Evolutionary conservation across 2,329 filamentous ascomycete genomes (phyloP), one percentile per base, ranked within the genome.

Genomic region (Epichloe sibirici): DNA sequence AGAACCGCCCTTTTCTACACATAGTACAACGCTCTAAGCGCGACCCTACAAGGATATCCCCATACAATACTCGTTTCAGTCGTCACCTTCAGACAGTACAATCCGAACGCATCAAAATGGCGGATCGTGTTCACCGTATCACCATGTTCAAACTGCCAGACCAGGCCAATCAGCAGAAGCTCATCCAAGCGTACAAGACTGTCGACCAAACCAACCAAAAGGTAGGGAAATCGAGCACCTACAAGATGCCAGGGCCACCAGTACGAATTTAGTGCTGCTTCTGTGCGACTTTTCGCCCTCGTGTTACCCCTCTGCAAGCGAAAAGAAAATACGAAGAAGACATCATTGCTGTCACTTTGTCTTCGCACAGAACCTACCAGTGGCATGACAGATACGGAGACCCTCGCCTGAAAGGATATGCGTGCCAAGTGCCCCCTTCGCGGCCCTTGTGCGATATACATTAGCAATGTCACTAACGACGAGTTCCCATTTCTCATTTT

Each of bases 121-220:
- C 69, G 17, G 63, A 64, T 57, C 69, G 66, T 47, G 65, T 78
- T 54, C 69, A 74, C 61, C 69, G 76, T 51, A 62, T 75, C 38
- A 78, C 76, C 57, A 70, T 78, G 69, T 78, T 78, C 71, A 78
- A 78, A 67, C 59, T 77, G 39, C 70, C 74, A 23, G 67, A 70
- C 45, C 60, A 64, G 53, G 73, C 68, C 45, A 67, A 72, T 56
- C 72, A 72, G 61, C 55, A 69, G 58, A 67, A 64, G 60, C 59
- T 78, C 52, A 56, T 77, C 31, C 69, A 72, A 48, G 67, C 68
- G 51, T 78, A 77, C 65, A 62, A 70, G 53, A 61, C 60, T 25
- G 61, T 78, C 45, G 63, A 63, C 7, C 60, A 65, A 54, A 57
- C 66, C 37, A 68, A 74, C 62, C 56, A 69, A 59, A 72, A 71